Base-by-base conservation (phyloP, 163 green algal genomes). In the Volvox carteri region DNA sequence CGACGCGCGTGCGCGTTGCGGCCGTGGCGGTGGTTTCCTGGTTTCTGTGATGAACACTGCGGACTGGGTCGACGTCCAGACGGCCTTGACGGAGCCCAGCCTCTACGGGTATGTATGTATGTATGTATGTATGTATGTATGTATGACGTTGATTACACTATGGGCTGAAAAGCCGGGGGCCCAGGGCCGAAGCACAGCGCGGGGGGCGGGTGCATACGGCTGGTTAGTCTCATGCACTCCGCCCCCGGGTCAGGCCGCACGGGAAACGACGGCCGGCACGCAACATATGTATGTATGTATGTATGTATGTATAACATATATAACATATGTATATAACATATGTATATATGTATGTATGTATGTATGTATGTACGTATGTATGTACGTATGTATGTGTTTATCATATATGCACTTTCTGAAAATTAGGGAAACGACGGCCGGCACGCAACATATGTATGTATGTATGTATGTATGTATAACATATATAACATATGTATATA, bases 21-120 rank as follows among this genome's bases (percentile, higher is more conserved):
- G 46, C 33, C 81, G 81, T 33, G 65, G 65, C 30, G 81, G 81
- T 46, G 81, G 81, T 46, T 52, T 44, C 44, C 81, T 87, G 18
- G 33, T 30, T 1, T 39, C 81, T 4, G 2, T 87, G 9, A 18
- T 58, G 2, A 54, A 30, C 14, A n/a, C 1, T 2, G 42, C 33
- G 0, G 81, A 87, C 46, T 87, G 30, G 33, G 8, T 9, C 16
- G 30, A 44, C 44, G 6, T 79, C 33, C 11, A 25, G 67, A 7
- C 44, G 35, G 14, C 39, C 2, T 19, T 86, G 79, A 9, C 6
- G 4, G 18, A 37, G 3, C 30, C 79, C 6, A 12, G 28, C 2
- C 65, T 86, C 0, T 78, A 78, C 79, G 56, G 21, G 77, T 85
- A 28, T 4, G 77, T 28, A 23, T 33, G 56, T 67, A 23, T 7